Evolutionary conservation across 1,284 basidiomycete species (phyloP).

Genomic region (Papiliotrema nemorosa): DNA sequence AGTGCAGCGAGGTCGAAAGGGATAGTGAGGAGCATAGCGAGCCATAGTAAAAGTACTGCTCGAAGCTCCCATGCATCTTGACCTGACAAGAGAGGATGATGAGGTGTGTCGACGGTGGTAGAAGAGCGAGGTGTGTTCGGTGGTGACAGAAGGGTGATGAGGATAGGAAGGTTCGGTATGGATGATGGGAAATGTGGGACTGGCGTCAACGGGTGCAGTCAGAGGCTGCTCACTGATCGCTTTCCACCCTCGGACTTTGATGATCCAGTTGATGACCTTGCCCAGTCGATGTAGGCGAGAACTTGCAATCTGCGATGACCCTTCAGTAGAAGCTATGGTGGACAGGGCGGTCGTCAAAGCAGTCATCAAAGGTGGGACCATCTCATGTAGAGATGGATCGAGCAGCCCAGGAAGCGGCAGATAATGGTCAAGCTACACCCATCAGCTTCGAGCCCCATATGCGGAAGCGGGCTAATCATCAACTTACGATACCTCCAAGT

Average conservation of each 20-base stretch:
- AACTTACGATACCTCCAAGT: conserved; percentile 44
- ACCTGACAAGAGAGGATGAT: conserved; percentile 32
- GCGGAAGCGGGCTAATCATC: neutral
- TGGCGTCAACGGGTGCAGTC: neutral
- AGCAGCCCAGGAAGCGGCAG: conserved; percentile 91
- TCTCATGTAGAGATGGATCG: conserved; percentile 86
- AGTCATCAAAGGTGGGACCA: conserved; percentile 73
- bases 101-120: conserved; percentile 43
- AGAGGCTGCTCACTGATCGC: conserved; percentile 67
- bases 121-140: conserved; percentile 28
- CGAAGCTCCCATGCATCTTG: conserved; percentile 69
- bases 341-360: conserved; percentile 62
- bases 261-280: conserved; percentile 71
- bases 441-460: conserved; percentile 1
- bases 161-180: conserved; percentile 72
- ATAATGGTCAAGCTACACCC: conserved; percentile 72
- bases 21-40: conserved; percentile 88
- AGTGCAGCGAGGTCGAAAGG: conserved; percentile 88
- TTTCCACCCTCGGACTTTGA: conserved; percentile 90
- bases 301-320: neutral
- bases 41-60: conserved; percentile 84
- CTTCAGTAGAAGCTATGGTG: conserved; percentile 31
- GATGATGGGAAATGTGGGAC: conserved; percentile 63
- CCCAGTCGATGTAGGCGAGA: conserved; percentile 48
- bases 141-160: conserved; percentile 63